Base-by-base conservation (phyloP, 1,284 basidiomycete species). In the Tilletia horrida region DNA sequence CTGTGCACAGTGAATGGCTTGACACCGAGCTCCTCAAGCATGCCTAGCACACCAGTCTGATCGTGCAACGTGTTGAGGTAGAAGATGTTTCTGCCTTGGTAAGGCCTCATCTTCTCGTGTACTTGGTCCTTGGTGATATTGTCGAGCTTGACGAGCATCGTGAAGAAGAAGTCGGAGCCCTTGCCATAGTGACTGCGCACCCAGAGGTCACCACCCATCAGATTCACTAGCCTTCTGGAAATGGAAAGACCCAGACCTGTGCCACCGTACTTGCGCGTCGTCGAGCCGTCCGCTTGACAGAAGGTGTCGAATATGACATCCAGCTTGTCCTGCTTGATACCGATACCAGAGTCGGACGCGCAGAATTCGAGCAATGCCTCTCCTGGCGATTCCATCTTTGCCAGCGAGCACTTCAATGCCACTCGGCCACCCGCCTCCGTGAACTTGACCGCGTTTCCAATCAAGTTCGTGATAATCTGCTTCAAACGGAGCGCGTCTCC, bases 281-380 rank as follows among this genome's bases (percentile, higher is more conserved):
- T 84, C 18, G 83, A 84, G 8, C 84, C 96, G 84, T 98, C 96
- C 0, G 96, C 96, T 82, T 98, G 96, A 77, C 93, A 94, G 85
- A 99, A 99, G 3, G 96, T 98, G 82, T 99, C 95, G 83, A 98
- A 99, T 81, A 99, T 99, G 81, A 98, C 86, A 79, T 95, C 95
- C 70, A 98, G 84, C 85, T 98, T 98, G 83, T 98, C 96, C 83
- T 94, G 93, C 76, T 96, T 94, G 83, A 99, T 98, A 70, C 96
- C 96, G 78, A 99, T 99, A 73, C 96, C 96, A 0, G 94, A 97
- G 82, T 98, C 96, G 64, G 90, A 90, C 14, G 98, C 95, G 80
- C 94, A 97, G 85, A 99, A 97, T 84, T 97, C 93, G 40, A 99
- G 85, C 65, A 92, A 92, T 16, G 62, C 94, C 90, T 75, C 87